phyloP scores from a whole-genome alignment of 2,329 filamentous ascomycete species.

The Fusarium graminum region DNA sequence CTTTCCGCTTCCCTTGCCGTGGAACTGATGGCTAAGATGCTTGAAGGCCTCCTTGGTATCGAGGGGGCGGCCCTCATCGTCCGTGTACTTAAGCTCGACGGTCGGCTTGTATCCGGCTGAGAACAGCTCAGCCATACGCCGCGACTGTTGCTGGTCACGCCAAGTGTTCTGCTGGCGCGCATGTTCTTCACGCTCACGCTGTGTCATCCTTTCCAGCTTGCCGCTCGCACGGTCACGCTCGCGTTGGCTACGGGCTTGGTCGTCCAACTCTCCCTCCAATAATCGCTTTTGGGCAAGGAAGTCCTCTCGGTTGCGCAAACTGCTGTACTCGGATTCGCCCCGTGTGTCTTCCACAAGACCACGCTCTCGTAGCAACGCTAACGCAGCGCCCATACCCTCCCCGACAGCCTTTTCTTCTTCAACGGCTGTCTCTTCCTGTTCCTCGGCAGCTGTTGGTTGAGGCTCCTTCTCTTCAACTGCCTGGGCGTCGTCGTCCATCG shows the following conservation, averaged over 20 bases:
- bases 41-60: slow-evolving; percentile 98
- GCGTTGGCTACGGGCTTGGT: slow-evolving; percentile 81
- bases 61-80: slow-evolving; percentile 87
- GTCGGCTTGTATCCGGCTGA: slow-evolving; percentile 89
- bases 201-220: slow-evolving; percentile 87
- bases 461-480: slow-evolving; percentile 58
- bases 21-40: slow-evolving; percentile 95
- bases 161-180: slow-evolving; percentile 88
- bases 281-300: slow-evolving; percentile 84
- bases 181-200: slow-evolving; percentile 91
- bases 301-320: slow-evolving; percentile 77
- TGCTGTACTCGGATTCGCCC: slow-evolving; percentile 73
- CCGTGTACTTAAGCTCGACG: slow-evolving; percentile 89
- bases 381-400: slow-evolving; percentile 82
- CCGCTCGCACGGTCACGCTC: slow-evolving; percentile 89
- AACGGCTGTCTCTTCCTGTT: slow-evolving; percentile 72
- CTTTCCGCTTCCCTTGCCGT: slow-evolving; percentile 97
- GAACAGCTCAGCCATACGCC: slow-evolving; percentile 86
- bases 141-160: slow-evolving; percentile 86
- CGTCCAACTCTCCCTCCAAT: slow-evolving; percentile 81
- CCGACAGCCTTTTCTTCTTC: slow-evolving; percentile 87
- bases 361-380: slow-evolving; percentile 86
- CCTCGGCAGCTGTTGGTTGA: slow-evolving; percentile 50
- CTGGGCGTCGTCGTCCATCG: slow-evolving; percentile 57
- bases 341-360: slow-evolving; percentile 79